Base-by-base conservation (phyloP, 2,329 filamentous ascomycete species). In the Monilinia fructicola region DNA sequence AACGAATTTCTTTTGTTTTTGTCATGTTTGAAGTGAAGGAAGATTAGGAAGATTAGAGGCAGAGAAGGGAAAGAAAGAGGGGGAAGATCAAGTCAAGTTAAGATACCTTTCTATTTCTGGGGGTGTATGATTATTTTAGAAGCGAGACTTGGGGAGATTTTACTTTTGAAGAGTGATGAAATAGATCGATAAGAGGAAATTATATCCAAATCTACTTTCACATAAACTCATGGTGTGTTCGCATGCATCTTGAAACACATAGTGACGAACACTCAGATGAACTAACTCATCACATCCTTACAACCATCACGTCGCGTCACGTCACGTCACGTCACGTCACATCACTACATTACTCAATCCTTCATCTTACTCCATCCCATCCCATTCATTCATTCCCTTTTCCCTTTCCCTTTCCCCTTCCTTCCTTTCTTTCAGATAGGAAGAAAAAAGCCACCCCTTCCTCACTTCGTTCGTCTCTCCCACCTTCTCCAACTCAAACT, bases 1-100 rank as follows among this genome's bases (percentile, higher is more conserved):
- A n/a, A 63, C 42, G 60, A 63, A 54, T 42, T 44, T 54, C 60
- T 54, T 54, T 63, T 63, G 9, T 62, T 9, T 53, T 38, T 23
- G 44, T 11, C 26, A n/a, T 35, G 26, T 28, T 54, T 21, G 54
- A 40, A 21, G 11, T 31, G 53, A 28, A 9, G 14, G 42, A 44
- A 44, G n/a, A n/a, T n/a, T n/a, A n/a, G n/a, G n/a, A n/a, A n/a
- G n/a, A 44, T 9, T 21, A 21, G 28, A 16, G 21, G 28, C 5
- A 31, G 54, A 23, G 16, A 38, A 7, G 23, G 54, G 4, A 4
- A 10, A 40, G 54, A 55, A 31, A 23, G 12, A n/a, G 12, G n/a
- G 54, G 11, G 12, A 38, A 55, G 16, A 35, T 21, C 4, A 12
- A n/a, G 28, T 48, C 6, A n/a, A n/a, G 18, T 48, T n/a, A 6